phyloP scores from a whole-genome alignment of 139 green algal species.

The Chlamydomonas schloesseri region DNA sequence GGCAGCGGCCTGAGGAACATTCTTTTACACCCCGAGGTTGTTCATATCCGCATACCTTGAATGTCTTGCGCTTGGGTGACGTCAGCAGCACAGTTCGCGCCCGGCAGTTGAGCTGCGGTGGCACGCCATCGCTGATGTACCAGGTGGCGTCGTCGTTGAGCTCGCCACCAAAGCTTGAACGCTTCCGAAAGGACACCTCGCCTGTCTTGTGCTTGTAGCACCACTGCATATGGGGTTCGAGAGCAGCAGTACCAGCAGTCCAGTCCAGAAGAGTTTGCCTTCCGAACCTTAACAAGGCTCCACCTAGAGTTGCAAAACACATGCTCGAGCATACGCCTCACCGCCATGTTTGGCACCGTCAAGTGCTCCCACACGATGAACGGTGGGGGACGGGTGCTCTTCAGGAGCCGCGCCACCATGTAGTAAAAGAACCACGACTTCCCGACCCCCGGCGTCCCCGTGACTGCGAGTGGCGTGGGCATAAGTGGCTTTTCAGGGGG shows the following conservation, averaged over 20 bases:
- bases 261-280: no score
- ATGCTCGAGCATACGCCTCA: not conserved
- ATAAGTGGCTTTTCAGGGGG: not conserved
- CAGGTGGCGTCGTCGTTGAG: not conserved
- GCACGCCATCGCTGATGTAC: not conserved
- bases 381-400: not conserved
- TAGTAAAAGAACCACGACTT: slow-evolving; percentile 1
- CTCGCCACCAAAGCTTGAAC: not conserved
- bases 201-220: not conserved
- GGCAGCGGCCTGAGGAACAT: no score
- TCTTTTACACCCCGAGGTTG: no score
- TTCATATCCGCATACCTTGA: not conserved
- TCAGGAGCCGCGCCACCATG: not conserved
- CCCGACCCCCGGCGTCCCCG: not conserved
- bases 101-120: not conserved
- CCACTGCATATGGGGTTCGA: not conserved
- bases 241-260: not conserved
- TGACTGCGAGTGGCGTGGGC: not conserved
- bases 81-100: not conserved
- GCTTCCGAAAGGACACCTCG: not conserved
- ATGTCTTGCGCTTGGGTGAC: not conserved
- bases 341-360: not conserved
- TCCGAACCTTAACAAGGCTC: not conserved
- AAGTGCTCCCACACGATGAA: slow-evolving; percentile 3
- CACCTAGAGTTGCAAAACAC: not conserved